phyloP scores from a whole-genome alignment of 2,329 filamentous ascomycete species.

The Magnaporthiopsis poae region DNA sequence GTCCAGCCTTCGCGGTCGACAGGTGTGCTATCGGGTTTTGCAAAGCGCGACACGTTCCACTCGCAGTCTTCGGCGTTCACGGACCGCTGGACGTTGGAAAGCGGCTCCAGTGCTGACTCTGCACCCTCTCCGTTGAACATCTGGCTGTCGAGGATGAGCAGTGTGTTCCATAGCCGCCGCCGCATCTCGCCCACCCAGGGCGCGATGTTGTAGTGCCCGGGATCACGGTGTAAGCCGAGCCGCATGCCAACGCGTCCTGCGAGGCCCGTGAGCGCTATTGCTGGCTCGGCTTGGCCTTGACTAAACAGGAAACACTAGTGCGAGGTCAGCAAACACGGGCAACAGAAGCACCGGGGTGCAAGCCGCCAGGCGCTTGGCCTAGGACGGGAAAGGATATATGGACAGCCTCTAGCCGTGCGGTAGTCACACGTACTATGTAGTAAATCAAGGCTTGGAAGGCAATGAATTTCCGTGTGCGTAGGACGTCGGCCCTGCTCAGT shows the following conservation, averaged over 20 bases:
- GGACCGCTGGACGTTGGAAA: not conserved
- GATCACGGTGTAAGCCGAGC: not conserved
- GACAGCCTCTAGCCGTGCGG: too few species aligned
- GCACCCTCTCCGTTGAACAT: slow-evolving; percentile 4
- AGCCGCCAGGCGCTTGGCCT: not conserved
- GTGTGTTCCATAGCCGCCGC: not conserved
- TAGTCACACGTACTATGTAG: slow-evolving; percentile 2
- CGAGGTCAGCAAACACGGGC: not conserved
- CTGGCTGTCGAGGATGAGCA: slow-evolving; percentile 4
- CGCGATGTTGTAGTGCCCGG: not conserved
- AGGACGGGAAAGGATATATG: too few species aligned
- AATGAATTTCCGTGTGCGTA: not conserved
- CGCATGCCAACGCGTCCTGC: slow-evolving; percentile 5
- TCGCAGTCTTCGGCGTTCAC: not conserved
- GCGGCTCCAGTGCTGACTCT: not conserved
- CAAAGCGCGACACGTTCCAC: not conserved
- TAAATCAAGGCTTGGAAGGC: not conserved
- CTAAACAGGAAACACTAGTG: not conserved
- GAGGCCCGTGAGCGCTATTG: not conserved
- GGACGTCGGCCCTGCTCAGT: not conserved
- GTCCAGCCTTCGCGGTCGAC: slow-evolving; percentile 1
- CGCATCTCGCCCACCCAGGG: slow-evolving; percentile 4
- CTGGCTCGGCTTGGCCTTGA: not conserved
- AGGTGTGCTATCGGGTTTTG: not conserved
- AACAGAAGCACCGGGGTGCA: not conserved